A percentile compares a stretch with the other conserved stretches of the same genome.
Evolutionary conservation across 345 rosid genomes (phyloP).

Genomic region (Heritiera fomes): DNA sequence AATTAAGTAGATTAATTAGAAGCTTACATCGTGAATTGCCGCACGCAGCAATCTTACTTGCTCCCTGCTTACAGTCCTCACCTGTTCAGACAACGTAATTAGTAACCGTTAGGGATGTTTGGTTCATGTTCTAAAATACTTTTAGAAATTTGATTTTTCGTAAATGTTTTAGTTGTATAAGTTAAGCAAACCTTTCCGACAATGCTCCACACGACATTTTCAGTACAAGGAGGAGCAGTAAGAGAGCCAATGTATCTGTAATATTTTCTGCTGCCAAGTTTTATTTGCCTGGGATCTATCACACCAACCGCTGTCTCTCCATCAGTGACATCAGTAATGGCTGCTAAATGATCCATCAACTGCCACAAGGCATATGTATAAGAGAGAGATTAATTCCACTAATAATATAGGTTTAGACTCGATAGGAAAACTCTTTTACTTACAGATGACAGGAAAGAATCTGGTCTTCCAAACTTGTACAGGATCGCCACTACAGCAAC

Average conservation of each 20-base stretch:
- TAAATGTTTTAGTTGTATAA: no score
- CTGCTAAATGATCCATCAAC: constrained; percentile 44
- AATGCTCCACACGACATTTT: constrained; percentile 71
- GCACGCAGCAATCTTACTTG: constrained; percentile 67
- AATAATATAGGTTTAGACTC: no score
- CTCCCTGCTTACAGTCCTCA: constrained; percentile 56
- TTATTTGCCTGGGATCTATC: constrained; percentile 50
- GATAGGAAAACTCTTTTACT: not conserved
- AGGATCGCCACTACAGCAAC: constrained; percentile 70
- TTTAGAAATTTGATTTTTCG: no score
- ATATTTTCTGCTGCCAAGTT: constrained; percentile 58
- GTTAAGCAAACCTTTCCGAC: constrained; percentile 45
- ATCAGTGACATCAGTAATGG: constrained; percentile 27
- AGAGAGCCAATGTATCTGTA: constrained; percentile 83
- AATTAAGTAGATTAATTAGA: no score
- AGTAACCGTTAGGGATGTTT: not conserved
- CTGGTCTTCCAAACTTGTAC: constrained; percentile 72
- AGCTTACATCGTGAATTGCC: constrained; percentile 69
- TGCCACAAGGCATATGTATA: constrained; percentile 9
- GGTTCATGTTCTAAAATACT: no score
- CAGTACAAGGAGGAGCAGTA: constrained; percentile 79
- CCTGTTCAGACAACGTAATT: constrained; percentile 31
- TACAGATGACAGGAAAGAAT: constrained; percentile 64
- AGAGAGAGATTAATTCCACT: no score
- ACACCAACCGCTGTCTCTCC: constrained; percentile 43